phyloP scores from a whole-genome alignment of 2,329 filamentous ascomycete genomes.

The Sphaerulina vaccinii region DNA sequence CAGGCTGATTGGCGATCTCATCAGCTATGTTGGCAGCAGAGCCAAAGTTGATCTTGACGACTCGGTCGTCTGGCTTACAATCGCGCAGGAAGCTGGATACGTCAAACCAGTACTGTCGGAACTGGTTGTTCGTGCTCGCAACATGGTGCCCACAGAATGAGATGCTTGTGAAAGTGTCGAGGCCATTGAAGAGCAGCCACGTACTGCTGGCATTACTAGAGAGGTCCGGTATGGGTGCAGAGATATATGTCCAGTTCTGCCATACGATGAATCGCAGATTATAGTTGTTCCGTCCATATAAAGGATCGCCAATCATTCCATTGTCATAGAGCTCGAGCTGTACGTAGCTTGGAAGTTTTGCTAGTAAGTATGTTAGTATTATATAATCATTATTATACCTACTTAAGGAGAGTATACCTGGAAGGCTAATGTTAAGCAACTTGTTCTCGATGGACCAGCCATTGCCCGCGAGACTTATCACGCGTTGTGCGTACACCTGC shows the following conservation, averaged over 20 bases:
- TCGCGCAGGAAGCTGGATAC: constrained; percentile 48
- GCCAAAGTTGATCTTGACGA: constrained; percentile 56
- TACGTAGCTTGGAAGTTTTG: constrained; percentile 56
- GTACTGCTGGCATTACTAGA: constrained; percentile 41
- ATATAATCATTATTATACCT: no score
- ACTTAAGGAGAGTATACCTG: no score
- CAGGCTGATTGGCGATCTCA: constrained; percentile 52
- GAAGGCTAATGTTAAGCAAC: constrained; percentile 52
- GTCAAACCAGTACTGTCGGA: constrained; percentile 61
- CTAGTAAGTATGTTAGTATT: no score
- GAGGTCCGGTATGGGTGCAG: constrained; percentile 46
- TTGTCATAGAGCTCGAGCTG: constrained; percentile 59
- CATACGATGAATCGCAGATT: constrained; percentile 59
- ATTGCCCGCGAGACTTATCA: constrained; percentile 44
- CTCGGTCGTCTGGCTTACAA: constrained; percentile 41
- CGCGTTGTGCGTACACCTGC: constrained; percentile 29
- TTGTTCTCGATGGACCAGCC: constrained; percentile 41
- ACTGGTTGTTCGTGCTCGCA: constrained; percentile 61
- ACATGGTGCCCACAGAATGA: constrained; percentile 55
- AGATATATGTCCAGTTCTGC: constrained; percentile 62
- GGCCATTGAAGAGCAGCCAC: constrained; percentile 61
- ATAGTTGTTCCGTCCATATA: constrained; percentile 60
- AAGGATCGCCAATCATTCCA: constrained; percentile 54
- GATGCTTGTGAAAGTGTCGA: constrained; percentile 61
- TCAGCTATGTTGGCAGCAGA: constrained; percentile 56